A percentile compares a stretch with the other conserved stretches of the same genome.
These are phyloP conservation scores for Grosmannia clavigera DNA, from an alignment of 2,329 filamentous ascomycete species.

Conservation along the genomic window DNA sequence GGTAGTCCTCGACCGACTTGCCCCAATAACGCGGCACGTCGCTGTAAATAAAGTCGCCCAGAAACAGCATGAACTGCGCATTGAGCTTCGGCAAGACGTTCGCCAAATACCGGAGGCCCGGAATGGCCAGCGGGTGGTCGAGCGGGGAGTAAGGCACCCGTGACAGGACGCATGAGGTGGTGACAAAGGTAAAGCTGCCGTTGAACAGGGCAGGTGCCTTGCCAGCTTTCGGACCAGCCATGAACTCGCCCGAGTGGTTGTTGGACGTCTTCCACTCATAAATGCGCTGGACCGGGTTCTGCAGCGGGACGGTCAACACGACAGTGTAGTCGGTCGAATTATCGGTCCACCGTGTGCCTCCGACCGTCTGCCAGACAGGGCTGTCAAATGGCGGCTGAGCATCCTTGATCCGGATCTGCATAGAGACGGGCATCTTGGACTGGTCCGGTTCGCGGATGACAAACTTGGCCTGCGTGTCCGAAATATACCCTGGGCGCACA, in stretches of 20 bases:
- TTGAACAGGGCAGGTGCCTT: slow-evolving; percentile 45
- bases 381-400: slow-evolving; percentile 39
- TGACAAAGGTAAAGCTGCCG: slow-evolving; percentile 76
- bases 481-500: slow-evolving; percentile 77
- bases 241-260: slow-evolving; percentile 73
- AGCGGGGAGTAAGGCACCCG: slow-evolving; percentile 80
- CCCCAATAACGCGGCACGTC: slow-evolving; percentile 80
- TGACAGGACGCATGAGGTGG: slow-evolving; percentile 84
- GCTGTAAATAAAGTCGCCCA: slow-evolving; percentile 81
- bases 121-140: slow-evolving; percentile 71
- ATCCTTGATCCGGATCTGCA: slow-evolving; percentile 51
- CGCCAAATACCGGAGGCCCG: slow-evolving; percentile 66
- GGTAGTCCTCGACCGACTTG: slow-evolving; percentile 60
- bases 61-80: slow-evolving; percentile 68
- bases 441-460: slow-evolving; percentile 75
- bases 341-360: slow-evolving; percentile 51
- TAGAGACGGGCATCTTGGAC: slow-evolving; percentile 58
- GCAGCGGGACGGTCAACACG: slow-evolving; percentile 51
- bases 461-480: slow-evolving; percentile 64
- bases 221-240: slow-evolving; percentile 60
- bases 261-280: slow-evolving; percentile 85
- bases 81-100: slow-evolving; percentile 58
- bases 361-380: slow-evolving; percentile 53
- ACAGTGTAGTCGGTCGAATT: slow-evolving; percentile 76
- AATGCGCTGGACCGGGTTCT: slow-evolving; percentile 52